These are phyloP conservation scores for Macrocybe gigantea DNA, from an alignment of 768 basidiomycete genomes.

Conservation along the genomic window DNA sequence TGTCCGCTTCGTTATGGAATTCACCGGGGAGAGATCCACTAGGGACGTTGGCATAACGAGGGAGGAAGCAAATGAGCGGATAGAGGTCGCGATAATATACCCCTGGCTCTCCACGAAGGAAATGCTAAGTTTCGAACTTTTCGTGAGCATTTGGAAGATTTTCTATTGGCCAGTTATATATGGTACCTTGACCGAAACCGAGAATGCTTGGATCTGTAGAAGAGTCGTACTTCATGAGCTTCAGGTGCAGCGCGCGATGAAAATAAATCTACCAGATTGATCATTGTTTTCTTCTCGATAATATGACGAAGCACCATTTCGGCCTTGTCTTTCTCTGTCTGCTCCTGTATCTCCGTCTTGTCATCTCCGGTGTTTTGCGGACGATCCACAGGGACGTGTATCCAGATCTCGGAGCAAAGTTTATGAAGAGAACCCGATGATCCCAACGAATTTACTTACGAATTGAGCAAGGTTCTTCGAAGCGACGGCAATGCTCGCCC, in stretches of 20 bases:
- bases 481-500: constrained; percentile 54
- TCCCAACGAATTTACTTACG: constrained; percentile 27
- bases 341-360: constrained; percentile 14
- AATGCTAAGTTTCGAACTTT: constrained; percentile 32
- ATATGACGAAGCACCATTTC: constrained; percentile 30
- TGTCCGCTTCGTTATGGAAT: constrained; percentile 27
- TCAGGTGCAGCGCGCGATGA: not conserved
- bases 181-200: constrained; percentile 58
- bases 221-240: not conserved
- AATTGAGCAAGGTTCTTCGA: constrained; percentile 55
- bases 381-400: constrained; percentile 45
- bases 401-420: constrained; percentile 37
- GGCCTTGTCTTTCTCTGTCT: constrained; percentile 20
- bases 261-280: constrained; percentile 45
- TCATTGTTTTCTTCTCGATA: constrained; percentile 71
- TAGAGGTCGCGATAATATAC: constrained; percentile 73
- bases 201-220: constrained; percentile 57
- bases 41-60: constrained; percentile 40
- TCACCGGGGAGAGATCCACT: not conserved
- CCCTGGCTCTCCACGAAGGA: constrained; percentile 63
- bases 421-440: not conserved
- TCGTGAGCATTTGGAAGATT: not conserved
- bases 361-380: not conserved
- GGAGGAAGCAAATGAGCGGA: constrained; percentile 61
- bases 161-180: not conserved